These are phyloP conservation scores for Macrotyloma uniflorum DNA, from an alignment of 306 rosid genomes.

Conservation along the genomic window DNA sequence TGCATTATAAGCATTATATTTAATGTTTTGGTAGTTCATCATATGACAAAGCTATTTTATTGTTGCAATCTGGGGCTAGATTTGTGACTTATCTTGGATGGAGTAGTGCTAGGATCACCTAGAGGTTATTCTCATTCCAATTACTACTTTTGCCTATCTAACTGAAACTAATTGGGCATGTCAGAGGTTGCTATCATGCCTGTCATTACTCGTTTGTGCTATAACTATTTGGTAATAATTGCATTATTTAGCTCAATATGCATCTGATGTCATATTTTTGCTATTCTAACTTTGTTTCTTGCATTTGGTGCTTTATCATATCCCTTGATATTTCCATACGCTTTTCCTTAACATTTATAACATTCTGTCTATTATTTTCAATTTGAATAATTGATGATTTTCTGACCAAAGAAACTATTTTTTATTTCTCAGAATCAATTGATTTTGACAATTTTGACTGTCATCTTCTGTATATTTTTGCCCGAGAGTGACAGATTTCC, in stretches of 20 bases:
- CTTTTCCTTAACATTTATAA: background rate
- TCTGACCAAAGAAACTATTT: slow-evolving; percentile 33
- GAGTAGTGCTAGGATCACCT: slow-evolving; percentile 11
- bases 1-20: slow-evolving; percentile 11
- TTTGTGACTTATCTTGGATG: slow-evolving; percentile 5
- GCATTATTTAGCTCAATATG: slow-evolving; percentile 15
- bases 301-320: slow-evolving; percentile 25
- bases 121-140: slow-evolving; percentile 5
- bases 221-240: slow-evolving; percentile 8
- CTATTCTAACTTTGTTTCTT: slow-evolving; percentile 19
- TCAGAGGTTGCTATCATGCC: slow-evolving; percentile 4
- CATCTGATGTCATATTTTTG: slow-evolving; percentile 24
- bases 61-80: slow-evolving; percentile 27
- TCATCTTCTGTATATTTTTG: slow-evolving; percentile 20
- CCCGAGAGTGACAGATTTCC: slow-evolving; percentile 38
- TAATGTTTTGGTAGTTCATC: slow-evolving; percentile 27
- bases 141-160: background rate
- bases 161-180: slow-evolving; percentile 24
- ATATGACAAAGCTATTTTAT: slow-evolving; percentile 21
- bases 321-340: background rate
- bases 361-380: slow-evolving; percentile 38
- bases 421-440: slow-evolving; percentile 37
- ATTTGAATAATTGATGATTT: slow-evolving; percentile 37
- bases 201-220: background rate
- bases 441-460: slow-evolving; percentile 41